phyloP scores from a whole-genome alignment of 2,329 filamentous ascomycete species.

The Colletotrichum tabaci region DNA sequence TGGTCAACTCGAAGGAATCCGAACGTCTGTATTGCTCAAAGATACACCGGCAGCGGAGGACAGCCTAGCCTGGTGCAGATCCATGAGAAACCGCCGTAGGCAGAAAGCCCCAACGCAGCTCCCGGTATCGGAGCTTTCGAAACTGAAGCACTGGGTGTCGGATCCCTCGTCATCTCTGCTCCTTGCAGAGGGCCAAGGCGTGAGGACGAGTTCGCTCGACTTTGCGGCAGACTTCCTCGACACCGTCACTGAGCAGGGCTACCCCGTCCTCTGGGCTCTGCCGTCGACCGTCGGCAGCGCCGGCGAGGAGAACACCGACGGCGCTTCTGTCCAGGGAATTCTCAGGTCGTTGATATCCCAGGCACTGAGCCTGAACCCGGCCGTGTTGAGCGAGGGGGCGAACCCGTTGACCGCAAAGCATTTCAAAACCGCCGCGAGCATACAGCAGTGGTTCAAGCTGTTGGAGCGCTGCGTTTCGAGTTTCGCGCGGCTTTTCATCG shows the following conservation, averaged over 20 bases:
- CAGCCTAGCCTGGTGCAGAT: conserved; percentile 1
- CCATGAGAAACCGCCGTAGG: not conserved
- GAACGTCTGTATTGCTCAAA: not conserved
- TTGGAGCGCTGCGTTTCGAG: accelerated
- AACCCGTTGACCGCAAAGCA: not conserved
- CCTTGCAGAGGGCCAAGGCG: not conserved
- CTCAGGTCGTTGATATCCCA: not conserved
- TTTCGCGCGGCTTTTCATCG: not conserved
- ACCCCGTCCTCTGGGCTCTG: not conserved
- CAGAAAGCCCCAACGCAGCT: not conserved
- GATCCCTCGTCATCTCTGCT: not conserved
- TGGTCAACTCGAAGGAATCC: not conserved
- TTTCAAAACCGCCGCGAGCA: not conserved
- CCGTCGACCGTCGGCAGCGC: not conserved
- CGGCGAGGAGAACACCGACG: not conserved
- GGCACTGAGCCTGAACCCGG: not conserved
- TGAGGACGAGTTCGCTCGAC: conserved; percentile 5
- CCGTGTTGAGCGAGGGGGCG: not conserved
- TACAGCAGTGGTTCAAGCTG: not conserved
- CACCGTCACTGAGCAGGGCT: accelerated
- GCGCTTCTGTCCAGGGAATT: accelerated
- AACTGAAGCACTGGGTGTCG: not conserved
- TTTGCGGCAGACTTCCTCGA: conserved; percentile 15
- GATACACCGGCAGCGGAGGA: not conserved
- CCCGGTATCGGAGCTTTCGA: accelerated